Base-by-base conservation (phyloP, 768 basidiomycete species). In the Russula foetens region DNA sequence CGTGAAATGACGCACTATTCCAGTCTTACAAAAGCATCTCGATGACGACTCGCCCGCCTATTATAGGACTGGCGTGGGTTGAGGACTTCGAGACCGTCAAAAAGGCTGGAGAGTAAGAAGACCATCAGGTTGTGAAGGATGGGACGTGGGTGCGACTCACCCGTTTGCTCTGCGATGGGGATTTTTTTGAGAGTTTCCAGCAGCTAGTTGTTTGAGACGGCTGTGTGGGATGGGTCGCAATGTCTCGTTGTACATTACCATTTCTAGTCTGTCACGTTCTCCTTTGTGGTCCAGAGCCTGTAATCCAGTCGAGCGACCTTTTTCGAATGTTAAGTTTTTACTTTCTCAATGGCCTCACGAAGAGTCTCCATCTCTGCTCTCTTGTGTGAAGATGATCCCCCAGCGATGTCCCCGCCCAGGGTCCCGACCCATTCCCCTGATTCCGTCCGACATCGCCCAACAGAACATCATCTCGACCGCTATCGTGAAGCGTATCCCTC, bases 71-170 rank as follows among this genome's bases (percentile, higher is more conserved):
- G 82, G 82, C 68, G 85, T 75, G 79, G 82, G 78, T 88, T 85
- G 79, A 90, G 81, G 90, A 91, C 83, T 76, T 83, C 78, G 89
- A 86, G 90, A 91, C 86, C 90, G 90, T 92, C 84, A 80, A 75
- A 74, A 71, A 70, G 78, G 85, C 86, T 88, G 89, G 82, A 90
- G 89, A 91, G 68, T 60, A 69, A 71, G 69, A 72, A 79, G 48
- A 60, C 59, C 65, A 43, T 67, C 24, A 41, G 62, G 68, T 68
- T 69, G 65, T 58, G 70, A 72, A 74, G 73, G 83, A 90, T 84
- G 85, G 81, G 88, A 88, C 86, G 87, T 90, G 90, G 90, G 90
- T 91, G 89, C 89, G 90, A 79, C 78, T 76, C 69, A 68, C 75
- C 73, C 75, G 77, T 74, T 62, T 38, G 69, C 70, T 62, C 68